Conservation (phyloP, 164 flowering plant genomes). For the Magnolia changhungtana region DNA sequence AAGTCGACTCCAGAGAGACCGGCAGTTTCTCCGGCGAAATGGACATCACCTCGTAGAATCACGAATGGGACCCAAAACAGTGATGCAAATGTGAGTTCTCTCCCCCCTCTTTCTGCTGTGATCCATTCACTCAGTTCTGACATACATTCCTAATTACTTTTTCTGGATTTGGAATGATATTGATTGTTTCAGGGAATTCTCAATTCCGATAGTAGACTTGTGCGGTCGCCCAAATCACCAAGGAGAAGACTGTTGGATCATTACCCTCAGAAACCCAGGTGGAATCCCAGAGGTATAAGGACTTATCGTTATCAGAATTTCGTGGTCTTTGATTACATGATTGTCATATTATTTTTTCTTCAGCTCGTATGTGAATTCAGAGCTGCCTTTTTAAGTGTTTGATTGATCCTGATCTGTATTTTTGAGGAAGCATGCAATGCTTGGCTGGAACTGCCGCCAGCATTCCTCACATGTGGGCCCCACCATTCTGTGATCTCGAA, state of each 20-base stretch:
- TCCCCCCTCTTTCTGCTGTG: background rate
- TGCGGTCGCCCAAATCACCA: slow-evolving; percentile 26
- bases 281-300: slow-evolving; percentile 66
- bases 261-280: slow-evolving; percentile 32
- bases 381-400: background rate
- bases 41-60: slow-evolving; percentile 66
- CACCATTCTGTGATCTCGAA: too few species aligned
- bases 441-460: background rate
- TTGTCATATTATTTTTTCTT: too few species aligned
- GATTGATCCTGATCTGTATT: background rate
- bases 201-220: slow-evolving; percentile 11
- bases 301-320: background rate
- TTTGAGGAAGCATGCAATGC: background rate
- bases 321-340: too few species aligned
- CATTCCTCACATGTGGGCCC: background rate
- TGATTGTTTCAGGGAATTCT: slow-evolving; percentile 29
- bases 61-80: background rate
- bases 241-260: slow-evolving; percentile 31
- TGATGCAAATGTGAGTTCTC: slow-evolving; percentile 31
- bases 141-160: background rate
- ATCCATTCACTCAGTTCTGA: background rate
- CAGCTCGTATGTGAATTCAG: background rate
- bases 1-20: background rate
- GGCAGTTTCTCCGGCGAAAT: slow-evolving; percentile 24
- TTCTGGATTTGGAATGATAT: background rate